Evolutionary conservation across 2,329 filamentous ascomycete species (phyloP).

Genomic region (Diaporthe amygdali): DNA sequence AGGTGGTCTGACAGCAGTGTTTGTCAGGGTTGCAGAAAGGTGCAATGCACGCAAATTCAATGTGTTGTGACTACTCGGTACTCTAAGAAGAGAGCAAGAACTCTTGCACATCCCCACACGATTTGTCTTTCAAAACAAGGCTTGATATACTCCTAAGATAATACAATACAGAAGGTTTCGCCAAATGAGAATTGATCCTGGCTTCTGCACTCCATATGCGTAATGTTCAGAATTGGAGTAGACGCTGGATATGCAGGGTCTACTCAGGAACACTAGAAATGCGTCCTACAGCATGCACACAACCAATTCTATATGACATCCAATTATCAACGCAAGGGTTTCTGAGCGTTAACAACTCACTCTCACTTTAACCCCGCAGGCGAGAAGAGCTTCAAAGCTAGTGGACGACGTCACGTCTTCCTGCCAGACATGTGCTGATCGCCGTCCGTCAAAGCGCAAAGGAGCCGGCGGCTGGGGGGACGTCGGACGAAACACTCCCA

Average conservation of each 20-base stretch:
- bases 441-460: conserved; percentile 4
- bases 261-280: rapidly evolving
- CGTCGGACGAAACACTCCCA: conserved; percentile 7
- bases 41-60: neutral
- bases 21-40: neutral
- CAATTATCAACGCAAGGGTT: neutral
- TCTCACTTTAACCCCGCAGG: neutral
- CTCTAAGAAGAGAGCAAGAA: neutral
- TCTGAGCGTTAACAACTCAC: neutral
- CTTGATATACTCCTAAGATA: neutral
- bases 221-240: neutral
- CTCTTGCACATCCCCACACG: neutral
- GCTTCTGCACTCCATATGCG: neutral
- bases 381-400: neutral
- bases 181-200: neutral
- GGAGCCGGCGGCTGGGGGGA: neutral
- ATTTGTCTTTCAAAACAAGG: neutral
- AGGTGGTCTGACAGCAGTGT: neutral
- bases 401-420: neutral
- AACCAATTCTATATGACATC: too few species aligned
- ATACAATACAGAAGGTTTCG: neutral
- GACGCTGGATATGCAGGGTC: neutral
- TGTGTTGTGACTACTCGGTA: neutral
- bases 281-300: neutral
- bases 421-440: neutral